Evolutionary conservation across 331 rosid species (phyloP), one percentile per base, ranked within the genome.

Genomic region (Acacia pycnantha): DNA sequence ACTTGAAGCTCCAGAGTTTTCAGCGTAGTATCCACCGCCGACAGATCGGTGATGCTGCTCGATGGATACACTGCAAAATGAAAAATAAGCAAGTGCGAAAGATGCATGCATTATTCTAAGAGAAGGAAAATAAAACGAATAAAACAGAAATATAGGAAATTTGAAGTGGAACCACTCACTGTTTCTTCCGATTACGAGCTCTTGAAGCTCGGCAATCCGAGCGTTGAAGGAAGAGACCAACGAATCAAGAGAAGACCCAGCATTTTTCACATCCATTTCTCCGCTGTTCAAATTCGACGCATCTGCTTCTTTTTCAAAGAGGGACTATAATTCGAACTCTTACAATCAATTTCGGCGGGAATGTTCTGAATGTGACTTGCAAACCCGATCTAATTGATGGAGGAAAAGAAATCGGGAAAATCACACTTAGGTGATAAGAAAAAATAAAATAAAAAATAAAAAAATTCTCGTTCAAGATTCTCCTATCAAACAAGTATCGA

Each of bases 1-100:
- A 93, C 92, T 90, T 95, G 98, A 84, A 93, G 87, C 90, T 95
- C 98, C 94, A 93, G 88, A 5, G 88, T 91, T 78, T 70, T 92
- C 83, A 93, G 81, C 5, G 93, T 86, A 40, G 91, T 85, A 65
- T 93, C 98, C 72, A 95, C 87, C 10, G 94, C 90, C 5, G 91
- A 86, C 76, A 95, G 88, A 83, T 95, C 98, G 53, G 91, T 51
- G 80, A 91, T 80, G 83, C 92, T 88, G 81, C 91, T 92, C 2
- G 97, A 94, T 14, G 97, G 98, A 41, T 89, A 90, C 98, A 93
- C 97, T 93, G 83, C 47, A 56, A 50, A 48, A 69, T 13, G 31
- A 24, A 76, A 59, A 11, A 37, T 31, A 73, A 2, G 26, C 3
- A 82, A 27, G 47, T 37, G 46, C 21, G 22, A 2, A 12, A 59